Conservation (phyloP, 2,329 filamentous ascomycete genomes). For the Leptographium wingfieldii region DNA sequence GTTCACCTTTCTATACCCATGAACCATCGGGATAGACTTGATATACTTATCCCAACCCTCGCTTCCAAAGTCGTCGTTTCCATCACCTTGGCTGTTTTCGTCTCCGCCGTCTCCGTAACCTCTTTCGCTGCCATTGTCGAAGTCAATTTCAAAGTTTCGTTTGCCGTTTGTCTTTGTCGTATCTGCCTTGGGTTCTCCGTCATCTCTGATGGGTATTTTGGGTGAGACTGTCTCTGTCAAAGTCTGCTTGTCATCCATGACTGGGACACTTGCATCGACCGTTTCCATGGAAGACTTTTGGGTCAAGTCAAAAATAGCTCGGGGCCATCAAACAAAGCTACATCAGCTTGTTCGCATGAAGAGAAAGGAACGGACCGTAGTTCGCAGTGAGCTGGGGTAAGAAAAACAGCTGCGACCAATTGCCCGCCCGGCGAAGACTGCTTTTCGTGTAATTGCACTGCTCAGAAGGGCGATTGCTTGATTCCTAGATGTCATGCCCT, state of each 20-base stretch:
- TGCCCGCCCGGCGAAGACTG: no score
- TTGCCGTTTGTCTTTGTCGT: not conserved
- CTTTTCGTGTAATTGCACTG: no score
- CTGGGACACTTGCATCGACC: not conserved
- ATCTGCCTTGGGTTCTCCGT: not conserved
- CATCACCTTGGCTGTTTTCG: not conserved
- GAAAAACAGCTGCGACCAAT: no score
- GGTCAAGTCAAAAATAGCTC: not conserved
- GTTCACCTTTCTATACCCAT: slow-evolving; percentile 20
- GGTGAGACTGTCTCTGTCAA: not conserved
- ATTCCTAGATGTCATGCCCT: no score
- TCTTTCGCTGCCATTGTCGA: not conserved
- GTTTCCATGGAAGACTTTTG: not conserved
- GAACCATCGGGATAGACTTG: slow-evolving; percentile 20
- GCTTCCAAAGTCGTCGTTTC: not conserved
- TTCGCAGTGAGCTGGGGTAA: no score
- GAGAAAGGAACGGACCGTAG: no score
- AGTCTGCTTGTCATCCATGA: no score
- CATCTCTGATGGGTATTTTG: not conserved
- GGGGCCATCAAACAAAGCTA: no score
- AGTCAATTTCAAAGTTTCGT: no score
- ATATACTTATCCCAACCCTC: not conserved
- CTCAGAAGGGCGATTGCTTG: no score
- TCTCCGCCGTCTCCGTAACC: not conserved
- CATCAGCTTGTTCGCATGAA: no score